Conservation (phyloP, 1,284 basidiomycete species). For the Melampsora occidentalis region DNA sequence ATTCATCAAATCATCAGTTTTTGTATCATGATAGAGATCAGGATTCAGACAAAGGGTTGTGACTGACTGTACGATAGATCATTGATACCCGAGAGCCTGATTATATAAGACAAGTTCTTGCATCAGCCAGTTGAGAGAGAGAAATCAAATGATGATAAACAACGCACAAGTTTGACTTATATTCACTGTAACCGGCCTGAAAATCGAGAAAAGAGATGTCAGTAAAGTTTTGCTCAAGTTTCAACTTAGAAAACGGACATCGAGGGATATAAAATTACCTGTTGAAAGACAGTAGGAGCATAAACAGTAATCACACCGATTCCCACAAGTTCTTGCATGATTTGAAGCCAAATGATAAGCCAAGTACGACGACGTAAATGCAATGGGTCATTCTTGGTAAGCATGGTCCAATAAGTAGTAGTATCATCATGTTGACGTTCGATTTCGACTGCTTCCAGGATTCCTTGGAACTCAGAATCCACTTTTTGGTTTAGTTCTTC, state of each 20-base stretch:
- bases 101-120: neutral
- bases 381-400: slow-evolving; percentile 46
- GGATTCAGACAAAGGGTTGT: neutral
- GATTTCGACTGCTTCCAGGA: slow-evolving; percentile 47
- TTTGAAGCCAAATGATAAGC: slow-evolving; percentile 49
- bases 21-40: neutral
- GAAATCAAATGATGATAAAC: neutral
- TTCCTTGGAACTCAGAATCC: slow-evolving; percentile 47
- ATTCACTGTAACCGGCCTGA: slow-evolving; percentile 50
- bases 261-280: neutral
- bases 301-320: slow-evolving; percentile 50
- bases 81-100: slow-evolving; percentile 49
- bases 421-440: slow-evolving; percentile 43
- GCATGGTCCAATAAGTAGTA: slow-evolving; percentile 48
- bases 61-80: slow-evolving; percentile 50
- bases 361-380: slow-evolving; percentile 48
- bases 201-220: neutral
- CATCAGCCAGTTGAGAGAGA: neutral
- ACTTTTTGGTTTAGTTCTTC: slow-evolving; percentile 45
- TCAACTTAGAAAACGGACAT: neutral
- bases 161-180: slow-evolving; percentile 50
- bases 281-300: slow-evolving; percentile 45
- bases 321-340: slow-evolving; percentile 52
- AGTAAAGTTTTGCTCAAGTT: too few relatives aligned
- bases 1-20: neutral